Percentiles rank a stretch among this genome's conserved stretches.
Evolutionary conservation across 345 rosid species (phyloP).

Genomic region (Boechera retrofracta): DNA sequence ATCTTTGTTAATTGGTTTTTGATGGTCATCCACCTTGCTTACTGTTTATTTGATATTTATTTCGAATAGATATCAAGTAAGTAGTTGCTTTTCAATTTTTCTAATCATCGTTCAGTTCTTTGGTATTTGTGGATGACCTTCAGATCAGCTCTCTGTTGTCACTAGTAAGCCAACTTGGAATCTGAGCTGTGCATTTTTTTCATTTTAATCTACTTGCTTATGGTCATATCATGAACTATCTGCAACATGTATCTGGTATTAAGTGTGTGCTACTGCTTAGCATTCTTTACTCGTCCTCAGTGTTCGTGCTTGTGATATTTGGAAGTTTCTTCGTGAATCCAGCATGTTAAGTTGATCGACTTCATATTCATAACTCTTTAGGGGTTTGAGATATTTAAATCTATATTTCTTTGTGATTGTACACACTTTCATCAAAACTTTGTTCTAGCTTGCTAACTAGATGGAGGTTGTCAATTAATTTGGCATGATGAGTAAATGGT

Average conservation of each 20-base stretch:
- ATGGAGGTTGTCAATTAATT: conserved; percentile 33
- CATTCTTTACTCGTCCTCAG: not conserved
- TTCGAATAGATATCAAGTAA: conserved; percentile 5
- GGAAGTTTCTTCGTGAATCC: conserved; percentile 20
- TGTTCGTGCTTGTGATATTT: conserved; percentile 17
- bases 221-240: conserved; percentile 19
- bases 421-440: conserved; percentile 23
- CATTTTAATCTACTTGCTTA: not conserved
- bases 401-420: conserved; percentile 8
- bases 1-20: conserved; percentile 23
- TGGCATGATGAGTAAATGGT: conserved; percentile 36
- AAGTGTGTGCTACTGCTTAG: not conserved
- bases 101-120: conserved; percentile 4
- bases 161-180: conserved; percentile 27
- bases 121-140: conserved; percentile 13
- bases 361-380: conserved; percentile 7
- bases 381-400: conserved; percentile 28
- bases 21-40: conserved; percentile 13
- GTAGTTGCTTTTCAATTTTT: conserved; percentile 1
- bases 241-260: conserved; percentile 10
- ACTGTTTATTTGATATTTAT: conserved; percentile 12
- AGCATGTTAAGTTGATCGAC: conserved; percentile 25
- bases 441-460: conserved; percentile 32
- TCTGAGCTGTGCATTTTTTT: conserved; percentile 22
- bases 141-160: not conserved